These are phyloP conservation scores for Fusarium brachygibbosum DNA, from an alignment of 2,329 filamentous ascomycete genomes.

Conservation along the genomic window DNA sequence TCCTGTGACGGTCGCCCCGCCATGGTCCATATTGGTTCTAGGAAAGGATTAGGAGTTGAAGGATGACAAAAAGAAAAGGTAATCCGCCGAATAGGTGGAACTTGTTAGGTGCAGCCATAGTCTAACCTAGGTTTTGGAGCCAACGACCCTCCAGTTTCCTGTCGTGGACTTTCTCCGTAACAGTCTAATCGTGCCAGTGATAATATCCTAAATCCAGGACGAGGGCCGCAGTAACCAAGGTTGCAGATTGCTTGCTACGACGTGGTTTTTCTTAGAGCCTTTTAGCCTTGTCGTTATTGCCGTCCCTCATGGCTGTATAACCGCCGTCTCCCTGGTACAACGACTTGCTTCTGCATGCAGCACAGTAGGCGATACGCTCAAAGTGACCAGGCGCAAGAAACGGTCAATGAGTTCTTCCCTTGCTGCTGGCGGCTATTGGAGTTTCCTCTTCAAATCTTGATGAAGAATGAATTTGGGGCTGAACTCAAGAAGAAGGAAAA, in stretches of 20 bases:
- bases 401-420: constrained; percentile 13
- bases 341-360: constrained; percentile 18
- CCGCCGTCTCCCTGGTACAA: constrained; percentile 14
- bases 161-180: constrained; percentile 10
- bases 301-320: constrained; percentile 1
- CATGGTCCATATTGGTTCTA: constrained; percentile 15
- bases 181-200: not conserved
- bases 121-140: not conserved
- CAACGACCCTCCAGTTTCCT: constrained; percentile 20
- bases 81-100: constrained; percentile 11
- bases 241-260: constrained; percentile 12
- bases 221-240: constrained; percentile 7
- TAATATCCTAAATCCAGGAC: constrained; percentile 2
- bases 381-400: constrained; percentile 2
- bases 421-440: constrained; percentile 37
- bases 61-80: constrained; percentile 26
- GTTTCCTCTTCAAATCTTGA: constrained; percentile 27
- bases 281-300: constrained; percentile 1
- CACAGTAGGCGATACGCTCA: constrained; percentile 39
- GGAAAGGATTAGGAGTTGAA: constrained; percentile 10
- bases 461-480: constrained; percentile 12
- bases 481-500: constrained; percentile 22
- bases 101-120: constrained; percentile 16
- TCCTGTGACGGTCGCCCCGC: constrained; percentile 14
- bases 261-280: constrained; percentile 1